phyloP scores from a whole-genome alignment of 2,329 filamentous ascomycete genomes.

The Gaeumannomyces tritici region DNA sequence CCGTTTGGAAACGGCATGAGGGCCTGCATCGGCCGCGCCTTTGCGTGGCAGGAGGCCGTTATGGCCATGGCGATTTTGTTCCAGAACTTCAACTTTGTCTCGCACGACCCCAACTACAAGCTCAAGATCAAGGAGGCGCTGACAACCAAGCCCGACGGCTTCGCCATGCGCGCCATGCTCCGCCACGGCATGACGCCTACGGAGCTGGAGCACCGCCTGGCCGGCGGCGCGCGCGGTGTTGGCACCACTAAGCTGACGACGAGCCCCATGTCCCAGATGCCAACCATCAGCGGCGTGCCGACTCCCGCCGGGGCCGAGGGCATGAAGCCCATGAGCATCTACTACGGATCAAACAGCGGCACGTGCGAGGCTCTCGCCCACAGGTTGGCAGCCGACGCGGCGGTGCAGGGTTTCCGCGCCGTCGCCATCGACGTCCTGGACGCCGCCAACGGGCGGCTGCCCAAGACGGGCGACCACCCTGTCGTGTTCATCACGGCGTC shows the following conservation, averaged over 20 bases:
- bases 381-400: constrained; percentile 49
- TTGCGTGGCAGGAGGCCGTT: constrained; percentile 44
- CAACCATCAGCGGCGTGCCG: constrained; percentile 54
- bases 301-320: constrained; percentile 27
- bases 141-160: constrained; percentile 54
- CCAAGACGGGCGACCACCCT: constrained; percentile 45
- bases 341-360: constrained; percentile 66
- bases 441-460: constrained; percentile 48
- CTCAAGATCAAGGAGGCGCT: constrained; percentile 50
- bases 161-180: constrained; percentile 50
- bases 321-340: constrained; percentile 46
- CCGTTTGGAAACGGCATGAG: constrained; percentile 44
- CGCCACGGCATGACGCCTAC: constrained; percentile 49
- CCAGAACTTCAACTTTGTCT: constrained; percentile 58
- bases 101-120: constrained; percentile 52
- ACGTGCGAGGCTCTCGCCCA: constrained; percentile 65
- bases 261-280: too few species aligned
- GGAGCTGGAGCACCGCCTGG: constrained; percentile 34
- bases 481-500: constrained; percentile 57
- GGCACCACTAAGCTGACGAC: constrained; percentile 1
- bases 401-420: constrained; percentile 49
- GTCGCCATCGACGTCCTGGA: constrained; percentile 48
- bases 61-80: constrained; percentile 44
- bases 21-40: constrained; percentile 42
- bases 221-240: constrained; percentile 41